Conservation (phyloP, 1,139 yeast species). For the Debaryomyces coudertii region DNA sequence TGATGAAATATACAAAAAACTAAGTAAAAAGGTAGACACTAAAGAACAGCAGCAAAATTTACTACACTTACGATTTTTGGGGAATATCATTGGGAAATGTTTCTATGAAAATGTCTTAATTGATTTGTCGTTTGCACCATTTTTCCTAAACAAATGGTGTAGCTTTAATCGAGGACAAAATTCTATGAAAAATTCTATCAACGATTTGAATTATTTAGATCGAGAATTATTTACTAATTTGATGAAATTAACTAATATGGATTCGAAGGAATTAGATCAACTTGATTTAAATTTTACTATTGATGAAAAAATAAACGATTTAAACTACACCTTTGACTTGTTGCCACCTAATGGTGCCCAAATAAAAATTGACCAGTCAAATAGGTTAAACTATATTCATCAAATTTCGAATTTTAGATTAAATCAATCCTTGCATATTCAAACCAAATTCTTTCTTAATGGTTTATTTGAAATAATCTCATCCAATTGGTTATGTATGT, state of each 20-base stretch:
- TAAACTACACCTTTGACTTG: conserved; percentile 54
- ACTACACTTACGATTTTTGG: conserved; percentile 62
- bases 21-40: conserved; percentile 27
- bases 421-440: conserved; percentile 61
- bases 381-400: conserved; percentile 74
- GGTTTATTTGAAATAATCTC: conserved; percentile 74
- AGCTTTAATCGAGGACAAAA: conserved; percentile 21
- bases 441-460: conserved; percentile 63
- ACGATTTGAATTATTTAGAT: conserved; percentile 78
- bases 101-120: conserved; percentile 81
- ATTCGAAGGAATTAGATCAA: conserved; percentile 55
- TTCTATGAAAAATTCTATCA: conserved; percentile 60
- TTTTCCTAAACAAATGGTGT: conserved; percentile 77
- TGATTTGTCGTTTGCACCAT: conserved; percentile 85
- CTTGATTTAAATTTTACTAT: conserved; percentile 71
- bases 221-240: conserved; percentile 65
- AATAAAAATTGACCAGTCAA: conserved; percentile 58
- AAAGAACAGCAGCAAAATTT: conserved; percentile 37
- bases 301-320: conserved; percentile 45
- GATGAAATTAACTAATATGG: conserved; percentile 61
- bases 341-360: conserved; percentile 58
- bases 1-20: conserved; percentile 52
- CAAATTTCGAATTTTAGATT: conserved; percentile 79
- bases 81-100: conserved; percentile 86
- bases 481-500: conserved; percentile 79